A percentile compares a stretch with the other conserved stretches of the same genome.
These are phyloP conservation scores for Lachancea cidri DNA, from an alignment of 805 yeast genomes.

Conservation along the genomic window DNA sequence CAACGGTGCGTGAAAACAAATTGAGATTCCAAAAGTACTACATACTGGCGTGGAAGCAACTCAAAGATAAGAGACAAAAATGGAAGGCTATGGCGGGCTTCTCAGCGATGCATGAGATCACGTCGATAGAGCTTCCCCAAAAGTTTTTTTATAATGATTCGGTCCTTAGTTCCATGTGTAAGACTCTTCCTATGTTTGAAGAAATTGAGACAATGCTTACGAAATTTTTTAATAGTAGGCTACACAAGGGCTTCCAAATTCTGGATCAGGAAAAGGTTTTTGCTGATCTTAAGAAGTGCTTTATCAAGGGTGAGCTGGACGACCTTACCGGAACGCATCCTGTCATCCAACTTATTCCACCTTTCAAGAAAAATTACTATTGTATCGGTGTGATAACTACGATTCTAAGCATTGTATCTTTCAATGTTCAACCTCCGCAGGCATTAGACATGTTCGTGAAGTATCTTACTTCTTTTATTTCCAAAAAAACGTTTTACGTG, in stretches of 20 bases:
- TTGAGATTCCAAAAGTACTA: conserved; percentile 18
- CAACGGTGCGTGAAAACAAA: conserved; percentile 13
- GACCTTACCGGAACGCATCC: conserved; percentile 6
- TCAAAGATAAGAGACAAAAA: conserved; percentile 23
- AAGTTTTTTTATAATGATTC: conserved; percentile 2
- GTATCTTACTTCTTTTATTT: conserved; percentile 11
- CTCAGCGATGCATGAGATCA: conserved; percentile 18
- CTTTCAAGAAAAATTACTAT: conserved; percentile 13
- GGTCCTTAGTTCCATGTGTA: conserved; percentile 10
- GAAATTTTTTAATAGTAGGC: conserved; percentile 8
- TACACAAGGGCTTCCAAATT: conserved; percentile 8
- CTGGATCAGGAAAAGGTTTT: conserved; percentile 8
- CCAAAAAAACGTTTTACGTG: conserved; percentile 23
- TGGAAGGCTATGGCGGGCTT: conserved; percentile 18
- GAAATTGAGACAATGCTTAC: conserved; percentile 3
- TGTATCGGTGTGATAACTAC: conserved; percentile 12
- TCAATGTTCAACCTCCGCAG: conserved; percentile 7
- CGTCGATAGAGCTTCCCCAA: conserved; percentile 9
- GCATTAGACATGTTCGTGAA: conserved; percentile 11
- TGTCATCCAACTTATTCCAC: conserved; percentile 7
- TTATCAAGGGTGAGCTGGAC: conserved; percentile 10
- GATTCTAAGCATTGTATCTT: conserved; percentile 8
- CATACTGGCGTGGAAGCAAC: conserved; percentile 21
- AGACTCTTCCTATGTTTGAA: conserved; percentile 10
- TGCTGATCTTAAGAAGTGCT: conserved; percentile 6